Percentiles rank a stretch among this genome's conserved stretches.
Evolutionary conservation across 208 protist genomes (phyloP).

Genomic region (Leishmania tarentolae): DNA sequence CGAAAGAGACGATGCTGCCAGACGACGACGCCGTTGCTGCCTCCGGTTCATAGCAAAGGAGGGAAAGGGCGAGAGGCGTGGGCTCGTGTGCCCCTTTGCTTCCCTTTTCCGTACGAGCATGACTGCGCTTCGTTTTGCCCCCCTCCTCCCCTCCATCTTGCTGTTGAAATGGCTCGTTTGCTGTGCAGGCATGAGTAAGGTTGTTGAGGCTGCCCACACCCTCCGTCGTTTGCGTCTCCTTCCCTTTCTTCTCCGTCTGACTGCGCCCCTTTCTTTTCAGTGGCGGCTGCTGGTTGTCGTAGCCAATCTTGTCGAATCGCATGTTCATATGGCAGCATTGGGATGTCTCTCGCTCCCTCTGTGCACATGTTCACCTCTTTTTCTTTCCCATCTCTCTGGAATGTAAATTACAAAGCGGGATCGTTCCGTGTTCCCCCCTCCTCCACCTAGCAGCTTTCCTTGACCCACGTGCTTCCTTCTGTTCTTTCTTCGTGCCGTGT

Average conservation of each 20-base stretch:
- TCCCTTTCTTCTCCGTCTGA: not conserved
- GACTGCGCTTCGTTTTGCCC: not conserved
- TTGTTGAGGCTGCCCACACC: not conserved
- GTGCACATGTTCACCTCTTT: not conserved
- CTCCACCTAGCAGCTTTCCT: not conserved
- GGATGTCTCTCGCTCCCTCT: not conserved
- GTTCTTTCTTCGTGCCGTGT: not conserved
- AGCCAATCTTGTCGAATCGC: not conserved
- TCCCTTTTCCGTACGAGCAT: not conserved
- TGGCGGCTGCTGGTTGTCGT: not conserved
- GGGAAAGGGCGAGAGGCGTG: not conserved
- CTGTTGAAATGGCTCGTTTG: not conserved
- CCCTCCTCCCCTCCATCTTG: not conserved
- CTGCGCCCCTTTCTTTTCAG: not conserved
- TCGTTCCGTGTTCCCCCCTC: not conserved
- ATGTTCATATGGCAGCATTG: not conserved
- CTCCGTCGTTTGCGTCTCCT: not conserved
- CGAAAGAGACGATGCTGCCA: slow-evolving; percentile 40
- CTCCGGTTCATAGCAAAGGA: not conserved
- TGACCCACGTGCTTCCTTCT: not conserved
- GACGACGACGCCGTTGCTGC: slow-evolving; percentile 11
- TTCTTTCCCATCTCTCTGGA: not conserved
- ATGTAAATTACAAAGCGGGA: not conserved
- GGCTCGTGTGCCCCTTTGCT: not conserved
- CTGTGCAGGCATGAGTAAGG: not conserved